phyloP scores from a whole-genome alignment of 164 flowering plant genomes.

The Pachysandra terminalis region DNA sequence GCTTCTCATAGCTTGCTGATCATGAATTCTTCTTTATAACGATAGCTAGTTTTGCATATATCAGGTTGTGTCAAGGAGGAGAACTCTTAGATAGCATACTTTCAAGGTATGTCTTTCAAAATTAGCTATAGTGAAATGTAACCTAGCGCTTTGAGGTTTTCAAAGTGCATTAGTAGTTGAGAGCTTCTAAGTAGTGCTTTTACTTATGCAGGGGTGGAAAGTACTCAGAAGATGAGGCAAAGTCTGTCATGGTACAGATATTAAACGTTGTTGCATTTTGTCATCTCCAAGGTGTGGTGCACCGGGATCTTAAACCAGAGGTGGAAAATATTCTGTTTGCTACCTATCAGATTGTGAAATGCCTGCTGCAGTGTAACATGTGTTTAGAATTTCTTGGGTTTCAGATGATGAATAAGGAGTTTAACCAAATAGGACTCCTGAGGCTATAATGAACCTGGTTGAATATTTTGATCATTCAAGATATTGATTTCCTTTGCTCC shows the following conservation, averaged over 20 bases:
- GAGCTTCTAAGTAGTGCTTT: constrained; percentile 11
- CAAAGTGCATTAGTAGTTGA: background rate
- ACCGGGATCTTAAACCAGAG: constrained; percentile 98
- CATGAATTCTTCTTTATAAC: background rate
- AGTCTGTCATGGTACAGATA: constrained; percentile 76
- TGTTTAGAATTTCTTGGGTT: background rate
- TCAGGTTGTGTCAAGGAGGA: constrained; percentile 96
- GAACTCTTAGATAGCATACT: constrained; percentile 97
- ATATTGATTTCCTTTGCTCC: background rate
- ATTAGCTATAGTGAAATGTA: background rate
- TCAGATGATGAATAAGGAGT: background rate
- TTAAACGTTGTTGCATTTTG: constrained; percentile 78
- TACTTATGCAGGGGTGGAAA: constrained; percentile 70
- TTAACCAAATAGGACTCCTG: background rate
- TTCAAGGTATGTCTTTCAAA: constrained; percentile 50
- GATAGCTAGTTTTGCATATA: constrained; percentile 15
- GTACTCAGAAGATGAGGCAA: constrained; percentile 91
- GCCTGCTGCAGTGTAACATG: background rate
- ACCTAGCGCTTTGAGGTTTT: background rate
- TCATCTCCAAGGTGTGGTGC: constrained; percentile 97
- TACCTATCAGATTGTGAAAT: background rate
- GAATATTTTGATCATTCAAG: background rate
- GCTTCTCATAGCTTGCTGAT: background rate
- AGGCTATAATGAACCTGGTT: background rate
- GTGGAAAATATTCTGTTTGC: constrained; percentile 26